phyloP scores from a whole-genome alignment of 1,284 basidiomycete species.

The Leccinum ponderosum region DNA sequence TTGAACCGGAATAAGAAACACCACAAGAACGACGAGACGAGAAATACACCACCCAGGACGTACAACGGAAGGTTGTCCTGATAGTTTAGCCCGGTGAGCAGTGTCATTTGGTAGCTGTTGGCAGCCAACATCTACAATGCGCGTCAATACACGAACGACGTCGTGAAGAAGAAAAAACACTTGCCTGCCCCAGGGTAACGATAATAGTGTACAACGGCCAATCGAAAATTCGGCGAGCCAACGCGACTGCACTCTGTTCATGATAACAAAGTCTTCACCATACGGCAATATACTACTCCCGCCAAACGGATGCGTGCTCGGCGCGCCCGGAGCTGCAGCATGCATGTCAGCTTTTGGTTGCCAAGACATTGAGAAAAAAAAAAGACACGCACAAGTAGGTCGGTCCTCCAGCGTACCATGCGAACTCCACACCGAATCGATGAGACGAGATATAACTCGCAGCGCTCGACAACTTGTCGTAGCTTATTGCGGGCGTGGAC shows the following conservation, averaged over 20 bases:
- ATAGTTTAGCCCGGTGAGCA: slow-evolving; percentile 84
- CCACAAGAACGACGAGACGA: slow-evolving; percentile 84
- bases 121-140: slow-evolving; percentile 67
- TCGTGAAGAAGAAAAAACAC: slow-evolving; percentile 20
- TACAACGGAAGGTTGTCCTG: slow-evolving; percentile 84
- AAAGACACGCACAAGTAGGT: slow-evolving; percentile 61
- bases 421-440: slow-evolving; percentile 77
- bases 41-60: slow-evolving; percentile 84
- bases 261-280: slow-evolving; percentile 58
- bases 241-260: slow-evolving; percentile 80
- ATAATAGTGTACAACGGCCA: slow-evolving; percentile 93
- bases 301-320: slow-evolving; percentile 51
- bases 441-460: slow-evolving; percentile 76
- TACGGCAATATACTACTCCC: slow-evolving; percentile 61
- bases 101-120: slow-evolving; percentile 93
- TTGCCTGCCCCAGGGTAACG: slow-evolving; percentile 79
- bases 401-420: slow-evolving; percentile 50
- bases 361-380: background rate
- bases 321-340: slow-evolving; percentile 45
- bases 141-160: slow-evolving; percentile 2
- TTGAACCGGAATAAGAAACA: slow-evolving; percentile 87
- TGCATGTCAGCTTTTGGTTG: background rate
- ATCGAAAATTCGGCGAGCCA: slow-evolving; percentile 74
- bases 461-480: slow-evolving; percentile 72
- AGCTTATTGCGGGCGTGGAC: no score